Percentiles rank a stretch among this genome's conserved stretches.
phyloP scores from a whole-genome alignment of 108 stramenopile genomes.

The Skeletonema menzelii region DNA sequence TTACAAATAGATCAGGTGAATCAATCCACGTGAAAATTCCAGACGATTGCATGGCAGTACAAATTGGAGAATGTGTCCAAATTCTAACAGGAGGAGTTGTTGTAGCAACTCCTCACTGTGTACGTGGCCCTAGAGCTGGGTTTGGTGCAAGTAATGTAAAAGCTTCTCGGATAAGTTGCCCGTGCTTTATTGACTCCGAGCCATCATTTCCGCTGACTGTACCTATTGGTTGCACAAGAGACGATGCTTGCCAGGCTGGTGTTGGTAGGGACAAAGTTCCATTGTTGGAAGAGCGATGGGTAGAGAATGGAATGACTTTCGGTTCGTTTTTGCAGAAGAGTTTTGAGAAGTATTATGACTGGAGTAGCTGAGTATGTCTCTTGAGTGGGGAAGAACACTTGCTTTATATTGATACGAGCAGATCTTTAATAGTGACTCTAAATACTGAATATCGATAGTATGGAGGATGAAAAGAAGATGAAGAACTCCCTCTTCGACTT shows the following conservation, averaged over 20 bases:
- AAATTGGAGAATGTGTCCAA: slow-evolving; percentile 93
- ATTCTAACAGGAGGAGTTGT: slow-evolving; percentile 87
- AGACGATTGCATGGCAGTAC: slow-evolving; percentile 89
- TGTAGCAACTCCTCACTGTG: slow-evolving; percentile 92
- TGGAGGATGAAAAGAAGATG: no score
- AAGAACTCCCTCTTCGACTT: no score
- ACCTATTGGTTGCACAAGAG: slow-evolving; percentile 55
- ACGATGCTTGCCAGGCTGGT: slow-evolving; percentile 49
- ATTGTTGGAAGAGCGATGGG: slow-evolving; percentile 72
- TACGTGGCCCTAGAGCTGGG: slow-evolving; percentile 55
- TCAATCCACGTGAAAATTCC: slow-evolving; percentile 71
- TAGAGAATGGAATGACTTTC: slow-evolving; percentile 79
- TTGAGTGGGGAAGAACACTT: background rate
- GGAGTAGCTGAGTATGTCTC: slow-evolving; percentile 31
- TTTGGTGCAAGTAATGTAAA: slow-evolving; percentile 7
- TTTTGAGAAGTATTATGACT: slow-evolving; percentile 77
- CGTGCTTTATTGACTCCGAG: slow-evolving; percentile 88
- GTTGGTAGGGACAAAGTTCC: slow-evolving; percentile 70
- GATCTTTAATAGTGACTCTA: no score
- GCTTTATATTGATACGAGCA: no score
- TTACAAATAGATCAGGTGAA: slow-evolving; percentile 64
- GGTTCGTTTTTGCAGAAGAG: slow-evolving; percentile 86
- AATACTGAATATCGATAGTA: no score
- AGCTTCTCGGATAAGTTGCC: slow-evolving; percentile 67
- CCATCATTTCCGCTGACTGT: slow-evolving; percentile 66